Evolutionary conservation across 225 moss, liverwort and hornwort species (phyloP).

Genomic region (Polytrichum commune): DNA sequence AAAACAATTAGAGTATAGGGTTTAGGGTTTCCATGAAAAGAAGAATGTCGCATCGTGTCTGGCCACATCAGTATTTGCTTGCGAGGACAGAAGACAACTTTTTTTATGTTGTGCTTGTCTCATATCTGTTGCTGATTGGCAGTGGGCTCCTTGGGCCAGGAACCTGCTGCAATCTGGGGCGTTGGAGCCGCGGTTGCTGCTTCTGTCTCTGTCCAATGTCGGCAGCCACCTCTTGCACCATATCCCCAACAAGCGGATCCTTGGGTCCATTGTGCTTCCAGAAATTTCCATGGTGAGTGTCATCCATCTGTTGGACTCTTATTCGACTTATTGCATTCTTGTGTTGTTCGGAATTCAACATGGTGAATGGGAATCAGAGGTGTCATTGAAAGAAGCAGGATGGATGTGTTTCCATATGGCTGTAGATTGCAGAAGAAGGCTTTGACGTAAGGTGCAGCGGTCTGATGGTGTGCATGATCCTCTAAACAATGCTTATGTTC

Average conservation of each 20-base stretch:
- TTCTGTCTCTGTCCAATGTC: constrained; percentile 67
- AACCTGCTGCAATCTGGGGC: constrained; percentile 57
- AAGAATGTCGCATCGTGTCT: not conserved
- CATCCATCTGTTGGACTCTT: not conserved
- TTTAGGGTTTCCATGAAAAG: too few species aligned
- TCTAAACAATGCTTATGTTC: not conserved
- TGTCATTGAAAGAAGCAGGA: too few species aligned
- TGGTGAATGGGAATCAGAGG: too few species aligned
- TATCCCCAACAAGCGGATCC: constrained; percentile 52
- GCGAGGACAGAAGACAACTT: not conserved
- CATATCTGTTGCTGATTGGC: constrained; percentile 50
- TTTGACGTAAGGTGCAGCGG: too few species aligned
- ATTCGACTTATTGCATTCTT: not conserved
- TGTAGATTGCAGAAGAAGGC: too few species aligned
- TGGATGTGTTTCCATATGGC: too few species aligned
- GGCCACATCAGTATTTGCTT: not conserved
- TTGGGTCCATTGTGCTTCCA: constrained; percentile 68
- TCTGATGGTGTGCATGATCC: too few species aligned
- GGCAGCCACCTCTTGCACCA: constrained; percentile 68
- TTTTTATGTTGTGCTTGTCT: not conserved
- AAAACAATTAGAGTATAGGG: not conserved
- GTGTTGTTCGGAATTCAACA: too few species aligned
- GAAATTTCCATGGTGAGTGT: constrained; percentile 63
- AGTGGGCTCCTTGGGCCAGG: constrained; percentile 77
- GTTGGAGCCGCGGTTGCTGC: constrained; percentile 56